Base-by-base conservation (phyloP, 2,329 filamentous ascomycete genomes). In the Lanzia echinophila region DNA sequence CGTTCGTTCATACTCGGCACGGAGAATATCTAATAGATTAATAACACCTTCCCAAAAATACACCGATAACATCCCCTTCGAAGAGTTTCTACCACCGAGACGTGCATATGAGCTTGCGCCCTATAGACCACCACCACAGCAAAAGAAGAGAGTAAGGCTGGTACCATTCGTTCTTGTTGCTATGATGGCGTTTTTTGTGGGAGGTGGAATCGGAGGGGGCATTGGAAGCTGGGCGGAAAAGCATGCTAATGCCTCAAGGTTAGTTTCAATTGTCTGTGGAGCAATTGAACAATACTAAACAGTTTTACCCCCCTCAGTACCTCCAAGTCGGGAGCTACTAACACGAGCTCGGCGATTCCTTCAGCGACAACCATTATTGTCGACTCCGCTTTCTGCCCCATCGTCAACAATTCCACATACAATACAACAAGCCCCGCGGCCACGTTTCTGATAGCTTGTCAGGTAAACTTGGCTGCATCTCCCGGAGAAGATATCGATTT, bases 351-450 rank as follows among this genome's bases (percentile, higher is more conserved):
- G 6, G 33, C 57, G 8, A 41, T 38, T n/a, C n/a, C 31, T 13
- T 17, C 54, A 17, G 49, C 49, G n/a, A 28, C 49, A 11, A 61
- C 52, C 2, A 22, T 54, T 15, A 39, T 58, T 12, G 41, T 60
- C 47, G 62, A 63, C 38, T 43, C 42, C 2, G 60, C 62, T 2
- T 55, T 56, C 1, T 63, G 62, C 32, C 62, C 62, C 3, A 43
- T 55, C 2, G 47, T 61, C 15, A 54, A 58, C 3, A 58, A 58
- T 11, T 33, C 45, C 1, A 58, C 47, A 8, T 62, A 58, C 28
- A 60, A 48, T 17, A 56, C 60, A 13, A 39, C 59, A 32, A 33
- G 50, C 1, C 38, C 57, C 1, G 43, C 44, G n/a, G 49, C 50
- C 10, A 47, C 32, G 15, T 63, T 61, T 54, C 52, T 54, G 3